Evolutionary conservation across 768 basidiomycete species (phyloP), one percentile per base, ranked within the genome.

Genomic region (Cystofilobasidium capitatum): DNA sequence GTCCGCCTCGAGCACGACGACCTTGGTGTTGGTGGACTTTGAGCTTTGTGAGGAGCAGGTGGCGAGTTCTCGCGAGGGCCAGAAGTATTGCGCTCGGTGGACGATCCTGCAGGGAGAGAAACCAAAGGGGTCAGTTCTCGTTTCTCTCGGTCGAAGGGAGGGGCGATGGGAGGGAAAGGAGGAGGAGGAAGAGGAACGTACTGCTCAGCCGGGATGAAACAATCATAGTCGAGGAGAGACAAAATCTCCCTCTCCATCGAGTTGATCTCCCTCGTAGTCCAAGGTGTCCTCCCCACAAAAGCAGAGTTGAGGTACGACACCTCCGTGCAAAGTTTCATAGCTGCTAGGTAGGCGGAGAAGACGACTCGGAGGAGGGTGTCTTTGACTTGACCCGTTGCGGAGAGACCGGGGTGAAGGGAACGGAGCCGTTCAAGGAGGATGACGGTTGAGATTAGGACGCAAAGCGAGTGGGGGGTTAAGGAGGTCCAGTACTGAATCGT

Each of bases 161-260:
- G 10, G 20, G 40, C 40, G 47, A 24, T 26, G 14, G 10, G 24
- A 49, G 22, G 47, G 20, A 49, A 20, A 4, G 47, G 12, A 20
- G 20, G 47, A 24, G 51, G 51, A 31, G 51, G 29, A 55, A 8
- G 20, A 20, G 10, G 47, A 26, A 49, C 47, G 47, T 26, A 49
- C 47, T 55, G 51, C 26, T 55, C 51, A 16, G 51, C 51, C n/a
- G 45, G 22, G 36, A 62, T 36, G 14, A 8, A 62, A 22, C 45
- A 24, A 33, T 62, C 47, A n/a, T 35, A 62, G 35, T 36, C 29
- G 31, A 62, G 45, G 47, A 36, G 35, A 2, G 24, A 20, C 33
- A 51, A 33, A 7, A 62, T 29, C 62, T 62, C 44, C 31, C 22
- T 29, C 62, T 62, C 62, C 62, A 62, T 62, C 29, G 24, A 17